Conservation (phyloP, 2,329 filamentous ascomycete genomes). For the Monosporascus sp. region DNA sequence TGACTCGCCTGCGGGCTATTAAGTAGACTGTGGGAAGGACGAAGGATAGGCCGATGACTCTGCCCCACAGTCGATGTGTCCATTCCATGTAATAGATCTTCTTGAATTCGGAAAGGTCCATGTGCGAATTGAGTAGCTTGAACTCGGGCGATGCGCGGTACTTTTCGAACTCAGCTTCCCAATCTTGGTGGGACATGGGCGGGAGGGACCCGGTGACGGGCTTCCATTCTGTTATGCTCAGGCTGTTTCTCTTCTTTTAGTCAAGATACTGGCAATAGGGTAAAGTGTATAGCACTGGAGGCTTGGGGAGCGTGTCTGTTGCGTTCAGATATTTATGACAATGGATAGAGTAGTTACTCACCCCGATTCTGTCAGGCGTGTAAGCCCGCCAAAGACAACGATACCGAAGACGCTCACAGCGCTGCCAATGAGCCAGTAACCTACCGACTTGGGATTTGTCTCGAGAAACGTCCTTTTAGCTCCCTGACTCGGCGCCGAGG, state of each 20-base stretch:
- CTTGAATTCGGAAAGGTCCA: slow-evolving; percentile 92
- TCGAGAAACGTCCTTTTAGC: slow-evolving; percentile 45
- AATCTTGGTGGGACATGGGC: slow-evolving; percentile 71
- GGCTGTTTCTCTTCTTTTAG: slow-evolving; percentile 41
- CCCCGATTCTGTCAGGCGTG: slow-evolving; percentile 93
- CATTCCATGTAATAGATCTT: slow-evolving; percentile 99
- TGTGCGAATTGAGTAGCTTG: slow-evolving; percentile 83
- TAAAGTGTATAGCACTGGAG: too few relatives aligned
- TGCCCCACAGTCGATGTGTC: slow-evolving; percentile 91
- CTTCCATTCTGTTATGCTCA: slow-evolving; percentile 98
- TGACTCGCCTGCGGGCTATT: slow-evolving; percentile 72
- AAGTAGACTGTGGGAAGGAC: slow-evolving; percentile 86
- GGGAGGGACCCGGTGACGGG: slow-evolving; percentile 90
- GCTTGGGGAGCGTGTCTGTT: background rate
- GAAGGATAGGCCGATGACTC: slow-evolving; percentile 85
- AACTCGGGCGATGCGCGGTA: slow-evolving; percentile 93
- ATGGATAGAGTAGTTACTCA: slow-evolving; percentile 36
- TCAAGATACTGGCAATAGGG: too few relatives aligned
- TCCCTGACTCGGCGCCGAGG: slow-evolving; percentile 15
- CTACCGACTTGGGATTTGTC: slow-evolving; percentile 69
- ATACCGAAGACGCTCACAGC: slow-evolving; percentile 95
- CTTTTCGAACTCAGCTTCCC: slow-evolving; percentile 89
- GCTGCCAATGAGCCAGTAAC: slow-evolving; percentile 88
- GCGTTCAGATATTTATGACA: slow-evolving; percentile 1
- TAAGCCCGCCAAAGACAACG: slow-evolving; percentile 90